Evolutionary conservation across 2,329 filamentous ascomycete genomes (phyloP), one percentile per base, ranked within the genome.

Genomic region (Alternaria sp.): DNA sequence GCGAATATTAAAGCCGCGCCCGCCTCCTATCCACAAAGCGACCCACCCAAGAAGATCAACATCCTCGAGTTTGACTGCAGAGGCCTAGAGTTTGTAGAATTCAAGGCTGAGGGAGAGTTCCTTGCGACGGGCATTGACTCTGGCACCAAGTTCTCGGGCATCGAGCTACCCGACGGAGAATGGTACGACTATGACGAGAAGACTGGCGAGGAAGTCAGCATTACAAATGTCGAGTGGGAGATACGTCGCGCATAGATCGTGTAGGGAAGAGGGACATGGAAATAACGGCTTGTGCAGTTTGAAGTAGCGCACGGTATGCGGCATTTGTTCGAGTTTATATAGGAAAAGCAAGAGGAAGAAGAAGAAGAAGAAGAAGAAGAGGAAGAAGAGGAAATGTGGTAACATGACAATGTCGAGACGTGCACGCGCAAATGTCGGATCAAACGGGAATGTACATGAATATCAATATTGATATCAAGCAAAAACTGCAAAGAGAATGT

Each of bases 171-270:
- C 0, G 95, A 99, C 28, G 94, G 91, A 26, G 95, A 99, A 71
- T 99, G 95, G 95, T 99, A 90, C 78, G 94, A 98, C 70, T 99
- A 98, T 72, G 93, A 98, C 68, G 93, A 98, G 80, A 97, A 98
- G 82, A 85, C 91, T 0, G 85, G 89, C 0, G 92, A 96, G 49
- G 93, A 98, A 78, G 93, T 97, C 45, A 95, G 91, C 77, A 93
- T 97, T 76, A 94, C 92, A 75, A 91, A 95, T 29, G 78, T 97
- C 54, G 91, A 86, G 61, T 99, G 93, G 92, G 89, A 93, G 66
- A 90, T 99, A 66, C 85, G 86, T 64, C 84, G 92, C 65, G 86
- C 88, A 34, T 95, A 67, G 56, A 21, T 9, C 7, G 49, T 26
- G 13, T n/a, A 7, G 14, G n/a, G 23, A 21, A 21, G 23, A 14